Evolutionary conservation across 192 early-diverging fungal species (phyloP).

Genomic region (Coemansia sp.): DNA sequence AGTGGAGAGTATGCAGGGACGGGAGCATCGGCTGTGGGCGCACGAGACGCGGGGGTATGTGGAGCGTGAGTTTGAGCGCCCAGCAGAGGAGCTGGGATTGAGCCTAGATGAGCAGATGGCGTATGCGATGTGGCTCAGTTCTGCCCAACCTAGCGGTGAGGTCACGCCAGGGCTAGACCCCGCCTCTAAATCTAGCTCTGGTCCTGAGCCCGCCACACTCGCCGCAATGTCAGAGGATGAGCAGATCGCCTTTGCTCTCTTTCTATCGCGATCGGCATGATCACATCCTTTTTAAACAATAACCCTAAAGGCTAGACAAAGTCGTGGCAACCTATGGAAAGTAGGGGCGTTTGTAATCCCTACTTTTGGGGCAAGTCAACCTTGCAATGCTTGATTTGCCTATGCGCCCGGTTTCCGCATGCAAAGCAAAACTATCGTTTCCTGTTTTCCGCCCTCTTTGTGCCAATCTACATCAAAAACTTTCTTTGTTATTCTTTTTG

Average conservation of each 20-base stretch:
- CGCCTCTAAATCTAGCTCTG: background rate
- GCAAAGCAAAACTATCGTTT: no score
- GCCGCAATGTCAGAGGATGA: constrained; percentile 28
- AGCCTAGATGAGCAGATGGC: constrained; percentile 35
- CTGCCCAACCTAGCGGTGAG: background rate
- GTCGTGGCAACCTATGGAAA: no score
- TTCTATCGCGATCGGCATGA: constrained; percentile 10
- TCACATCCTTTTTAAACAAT: no score
- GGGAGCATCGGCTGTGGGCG: constrained; percentile 14
- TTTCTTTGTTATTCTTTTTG: no score
- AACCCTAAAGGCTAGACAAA: no score
- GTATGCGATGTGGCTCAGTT: constrained; percentile 34
- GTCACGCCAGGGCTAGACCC: background rate
- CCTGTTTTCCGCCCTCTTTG: no score
- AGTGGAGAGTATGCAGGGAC: constrained; percentile 11
- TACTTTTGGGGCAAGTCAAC: no score
- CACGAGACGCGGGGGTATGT: constrained; percentile 15
- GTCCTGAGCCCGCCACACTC: background rate
- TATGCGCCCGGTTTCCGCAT: no score
- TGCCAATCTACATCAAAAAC: no score
- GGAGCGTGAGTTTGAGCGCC: constrained; percentile 32
- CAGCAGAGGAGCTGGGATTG: constrained; percentile 22
- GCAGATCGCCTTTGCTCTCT: constrained; percentile 27
- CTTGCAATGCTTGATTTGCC: no score
- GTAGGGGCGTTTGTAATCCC: no score